Conservation (phyloP, 108 stramenopile species). For the Fistulifera pelliculosa region DNA sequence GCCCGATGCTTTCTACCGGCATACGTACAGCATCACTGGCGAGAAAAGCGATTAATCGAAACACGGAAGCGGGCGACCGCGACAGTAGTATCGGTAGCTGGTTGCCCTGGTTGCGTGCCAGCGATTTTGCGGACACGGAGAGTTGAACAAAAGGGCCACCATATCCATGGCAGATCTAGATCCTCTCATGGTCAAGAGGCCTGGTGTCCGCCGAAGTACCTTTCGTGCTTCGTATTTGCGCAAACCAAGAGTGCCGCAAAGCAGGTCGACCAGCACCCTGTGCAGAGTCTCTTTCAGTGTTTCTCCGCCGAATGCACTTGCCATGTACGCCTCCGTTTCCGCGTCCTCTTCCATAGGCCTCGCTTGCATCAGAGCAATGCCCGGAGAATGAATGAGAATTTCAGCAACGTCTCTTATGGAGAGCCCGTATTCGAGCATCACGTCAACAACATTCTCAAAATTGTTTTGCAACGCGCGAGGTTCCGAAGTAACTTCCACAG, state of each 20-base stretch:
- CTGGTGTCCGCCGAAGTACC: constrained; percentile 51
- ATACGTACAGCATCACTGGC: constrained; percentile 51
- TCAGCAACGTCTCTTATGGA: constrained; percentile 55
- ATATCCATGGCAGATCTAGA: constrained; percentile 52
- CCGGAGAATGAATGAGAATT: constrained; percentile 60
- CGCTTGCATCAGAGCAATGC: constrained; percentile 44
- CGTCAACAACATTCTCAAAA: constrained; percentile 35
- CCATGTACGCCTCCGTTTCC: neutral
- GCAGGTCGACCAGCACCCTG: constrained; percentile 30
- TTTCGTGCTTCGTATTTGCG: constrained; percentile 69
- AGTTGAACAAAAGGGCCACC: constrained; percentile 42
- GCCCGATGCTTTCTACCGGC: constrained; percentile 48
- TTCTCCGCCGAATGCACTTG: constrained; percentile 11
- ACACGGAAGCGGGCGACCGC: constrained; percentile 56
- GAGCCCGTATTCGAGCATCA: constrained; percentile 51
- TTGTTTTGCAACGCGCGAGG: constrained; percentile 4
- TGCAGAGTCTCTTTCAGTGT: constrained; percentile 49
- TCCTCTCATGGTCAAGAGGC: constrained; percentile 52
- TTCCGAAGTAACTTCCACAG: neutral
- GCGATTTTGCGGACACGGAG: constrained; percentile 31
- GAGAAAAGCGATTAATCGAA: constrained; percentile 65
- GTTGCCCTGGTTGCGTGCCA: constrained; percentile 57
- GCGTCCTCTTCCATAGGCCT: constrained; percentile 21
- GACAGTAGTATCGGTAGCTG: constrained; percentile 46
- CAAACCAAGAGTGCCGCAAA: constrained; percentile 35